Base-by-base conservation (phyloP, 2,329 filamentous ascomycete genomes). In the Rutstroemia sp. region DNA sequence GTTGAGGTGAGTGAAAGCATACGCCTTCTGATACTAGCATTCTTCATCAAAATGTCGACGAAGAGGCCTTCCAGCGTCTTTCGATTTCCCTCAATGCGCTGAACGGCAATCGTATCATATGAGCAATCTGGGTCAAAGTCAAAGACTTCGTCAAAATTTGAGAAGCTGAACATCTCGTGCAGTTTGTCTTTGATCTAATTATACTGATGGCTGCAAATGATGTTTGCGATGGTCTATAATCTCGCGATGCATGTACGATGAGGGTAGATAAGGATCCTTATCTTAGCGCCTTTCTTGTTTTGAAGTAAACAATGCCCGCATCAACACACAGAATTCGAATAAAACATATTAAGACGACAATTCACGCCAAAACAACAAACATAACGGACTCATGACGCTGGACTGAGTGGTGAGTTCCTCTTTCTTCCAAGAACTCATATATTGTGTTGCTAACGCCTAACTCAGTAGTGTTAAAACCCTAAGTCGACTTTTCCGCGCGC, bases 1-100 rank as follows among this genome's bases (percentile, higher is more conserved):
- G 18, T 34, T 61, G 50, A 18, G 5, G n/a, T 45, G 46, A 27
- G 48, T 42, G n/a, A 39, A 42, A 34, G 63, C 69, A 66, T 71
- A 90, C 89, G 81, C 72, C 87, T 84, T 63, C 79, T 77, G 57
- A 94, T 80, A 27, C 86, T 83, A 27, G 92, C 74, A 0, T 86
- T 78, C 55, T 80, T 82, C 59, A 94, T 74, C 42, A 95, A 82
- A 54, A 87, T 83, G 70, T 95, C 90, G 67, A 92, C 86, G 71
- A 94, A 95, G 57, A 92, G 80, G 57, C 87, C 86, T 59, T 85
- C 82, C 19, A 91, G 77, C 49, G 73, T 79, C 66, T 85, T 87
- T 63, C 88, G 85, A 67, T 82, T 82, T 30, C 77, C 73, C 58
- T 86, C 78, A 54, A 91, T 88, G 49, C 83, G 79, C 49, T 85